Base-by-base conservation (phyloP, 768 basidiomycete species). In the Amanita phalloides region DNA sequence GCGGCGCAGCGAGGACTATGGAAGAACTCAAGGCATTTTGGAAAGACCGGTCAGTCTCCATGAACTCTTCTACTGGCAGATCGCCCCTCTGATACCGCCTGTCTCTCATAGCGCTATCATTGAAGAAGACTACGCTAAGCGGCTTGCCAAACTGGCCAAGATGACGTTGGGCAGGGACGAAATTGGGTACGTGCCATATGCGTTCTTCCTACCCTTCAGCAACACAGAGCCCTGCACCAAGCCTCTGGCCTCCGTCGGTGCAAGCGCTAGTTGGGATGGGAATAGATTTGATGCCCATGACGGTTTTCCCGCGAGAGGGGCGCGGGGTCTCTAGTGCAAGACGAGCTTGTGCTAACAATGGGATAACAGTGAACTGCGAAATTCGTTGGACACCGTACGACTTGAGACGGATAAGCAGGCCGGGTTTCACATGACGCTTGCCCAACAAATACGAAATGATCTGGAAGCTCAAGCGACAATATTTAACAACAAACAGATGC, bases 101-200 rank as follows among this genome's bases (percentile, higher is more conserved):
- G 45, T 38, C 11, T 37, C 48, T 41, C 56, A 38, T 45, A 96
- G 95, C 62, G 84, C 91, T 6, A 57, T 73, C 28, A 96, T 97
- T 55, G 94, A 98, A 66, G 93, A 97, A 60, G 95, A 98, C 35
- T 98, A 97, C 61, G 86, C 94, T 0, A 92, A 91, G 67, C 79
- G 84, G 26, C 62, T 99, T 11, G 69, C 76, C 20, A 90, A 87
- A 63, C 71, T 99, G 21, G 77, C 90, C 30, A 94, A 89, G 66
- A 59, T 73, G 53, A 59, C 77, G 6, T 67, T 96, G 36, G 95
- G 94, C 38, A 79, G 77, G 59, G 94, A 96, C 64, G 96, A 97
- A 68, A 89, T 93, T 57, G 95, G 93, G 92, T 93, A 65, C 62
- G 86, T 78, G n/a, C 32, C 45, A 14, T 26, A 6, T 33, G 49